phyloP scores from a whole-genome alignment of 116 monocot genomes.

The Iris pallida region DNA sequence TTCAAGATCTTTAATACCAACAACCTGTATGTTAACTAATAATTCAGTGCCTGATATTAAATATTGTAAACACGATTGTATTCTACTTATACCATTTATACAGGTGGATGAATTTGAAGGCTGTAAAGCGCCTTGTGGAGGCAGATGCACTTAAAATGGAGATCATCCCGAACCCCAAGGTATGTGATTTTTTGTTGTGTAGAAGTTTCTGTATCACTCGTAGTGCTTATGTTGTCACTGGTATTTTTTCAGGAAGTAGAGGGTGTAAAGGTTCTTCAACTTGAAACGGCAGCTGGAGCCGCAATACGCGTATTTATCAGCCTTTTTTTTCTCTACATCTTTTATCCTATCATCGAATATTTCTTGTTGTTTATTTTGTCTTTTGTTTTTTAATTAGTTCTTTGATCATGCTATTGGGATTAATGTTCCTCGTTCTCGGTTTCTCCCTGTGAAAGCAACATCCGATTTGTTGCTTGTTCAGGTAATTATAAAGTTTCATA shows the following conservation, averaged over 20 bases:
- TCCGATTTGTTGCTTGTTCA: conserved; percentile 89
- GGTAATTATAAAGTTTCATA: conserved; percentile 25
- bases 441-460: conserved; percentile 89
- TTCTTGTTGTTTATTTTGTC: background rate
- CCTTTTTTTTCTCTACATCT: background rate
- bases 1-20: conserved; percentile 98
- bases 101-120: conserved; percentile 88
- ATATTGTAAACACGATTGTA: background rate
- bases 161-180: conserved; percentile 96
- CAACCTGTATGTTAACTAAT: conserved; percentile 54
- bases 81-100: conserved; percentile 8
- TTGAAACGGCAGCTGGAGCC: conserved; percentile 89
- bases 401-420: conserved; percentile 88
- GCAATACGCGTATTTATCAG: conserved; percentile 59
- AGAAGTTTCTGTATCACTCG: background rate
- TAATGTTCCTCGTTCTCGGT: conserved; percentile 83
- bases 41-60: background rate
- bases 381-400: conserved; percentile 39
- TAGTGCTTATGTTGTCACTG: background rate
- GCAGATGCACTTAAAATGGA: conserved; percentile 96
- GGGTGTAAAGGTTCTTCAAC: conserved; percentile 84
- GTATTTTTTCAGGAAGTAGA: conserved; percentile 62
- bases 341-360: no score
- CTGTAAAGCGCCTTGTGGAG: conserved; percentile 82
- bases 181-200: conserved; percentile 3